Conservation (phyloP, 306 rosid genomes). For the Trifolium fragiferum region DNA sequence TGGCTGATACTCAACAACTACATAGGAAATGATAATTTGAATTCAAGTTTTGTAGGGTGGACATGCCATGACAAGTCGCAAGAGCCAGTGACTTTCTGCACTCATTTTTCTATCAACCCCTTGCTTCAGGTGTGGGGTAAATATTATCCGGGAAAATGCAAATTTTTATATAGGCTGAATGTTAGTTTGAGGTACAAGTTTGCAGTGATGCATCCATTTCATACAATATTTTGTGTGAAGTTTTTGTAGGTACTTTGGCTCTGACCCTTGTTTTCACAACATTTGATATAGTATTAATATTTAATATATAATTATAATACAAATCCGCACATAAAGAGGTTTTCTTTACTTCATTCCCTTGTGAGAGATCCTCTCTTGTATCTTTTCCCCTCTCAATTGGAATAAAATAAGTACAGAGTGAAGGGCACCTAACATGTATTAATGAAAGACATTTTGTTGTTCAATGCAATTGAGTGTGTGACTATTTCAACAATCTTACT, state of each 20-base stretch:
- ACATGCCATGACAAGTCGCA: constrained; percentile 33
- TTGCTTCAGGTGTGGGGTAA: background rate
- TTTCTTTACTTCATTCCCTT: no score
- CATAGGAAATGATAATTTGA: constrained; percentile 42
- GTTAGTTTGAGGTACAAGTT: constrained; percentile 22
- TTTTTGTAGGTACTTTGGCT: constrained; percentile 13
- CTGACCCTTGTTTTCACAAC: background rate
- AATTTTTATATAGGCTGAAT: constrained; percentile 38
- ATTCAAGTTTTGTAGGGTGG: constrained; percentile 43
- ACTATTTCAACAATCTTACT: no score
- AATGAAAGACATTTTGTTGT: no score
- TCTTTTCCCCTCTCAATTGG: no score
- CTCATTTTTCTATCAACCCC: constrained; percentile 13
- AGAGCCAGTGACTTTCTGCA: constrained; percentile 38
- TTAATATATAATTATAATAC: background rate
- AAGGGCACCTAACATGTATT: no score
- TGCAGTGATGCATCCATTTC: constrained; percentile 32
- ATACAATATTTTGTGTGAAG: background rate
- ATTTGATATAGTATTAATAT: background rate
- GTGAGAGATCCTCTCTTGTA: no score
- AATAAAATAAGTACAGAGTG: no score
- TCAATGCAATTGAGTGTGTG: no score
- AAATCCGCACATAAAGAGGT: no score
- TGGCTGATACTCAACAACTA: constrained; percentile 40
- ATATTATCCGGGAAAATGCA: constrained; percentile 7